Base-by-base conservation (phyloP, 2,329 filamentous ascomycete genomes). In the Aspergillus spinulosporus region DNA sequence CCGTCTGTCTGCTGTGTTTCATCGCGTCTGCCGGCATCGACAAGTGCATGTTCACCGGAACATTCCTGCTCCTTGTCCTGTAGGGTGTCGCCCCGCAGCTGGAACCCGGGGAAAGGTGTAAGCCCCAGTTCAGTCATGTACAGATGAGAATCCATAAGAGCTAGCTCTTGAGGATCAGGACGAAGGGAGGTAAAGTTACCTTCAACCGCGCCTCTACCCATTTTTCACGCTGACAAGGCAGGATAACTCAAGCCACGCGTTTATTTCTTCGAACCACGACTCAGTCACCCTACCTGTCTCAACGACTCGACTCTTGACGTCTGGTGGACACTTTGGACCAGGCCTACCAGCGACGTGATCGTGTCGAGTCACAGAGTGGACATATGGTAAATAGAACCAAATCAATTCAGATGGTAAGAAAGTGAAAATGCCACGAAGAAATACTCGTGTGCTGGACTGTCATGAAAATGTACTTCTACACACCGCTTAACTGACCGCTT, bases 401-500 rank as follows among this genome's bases (percentile, higher is more conserved):
- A 34, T 29, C 14, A 21, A 21, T 21, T 21, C 8, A 21, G 21
- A 21, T 21, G 21, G 21, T 21, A 21, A 21, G 21, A 21, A 21
- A 21, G 21, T 21, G 21, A 21, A 21, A 21, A 21, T 21, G 21
- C 21, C 21, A 21, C 21, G 21, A 21, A 21, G 21, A 21, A 21
- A 21, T 21, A 21, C 21, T 21, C 21, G 21, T 21, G 21, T 21
- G 21, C 21, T 21, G 21, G 21, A 21, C 21, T 21, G 21, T 21
- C 21, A 21, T 21, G 21, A 21, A 21, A 21, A 21, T 21, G 31
- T 40, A 57, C 49, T 49, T 53, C 53, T 43, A 40, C 0, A 84
- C 86, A 50, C 88, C 85, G 48, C 86, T 84, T 26, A 88, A 79
- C 28, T 86, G 88, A 67, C 64, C 64, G 62, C 63, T 60, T 63